A percentile compares a stretch with the other conserved stretches of the same genome.
Conservation (phyloP, 1,139 yeast species). For the Candida dubliniensis region DNA sequence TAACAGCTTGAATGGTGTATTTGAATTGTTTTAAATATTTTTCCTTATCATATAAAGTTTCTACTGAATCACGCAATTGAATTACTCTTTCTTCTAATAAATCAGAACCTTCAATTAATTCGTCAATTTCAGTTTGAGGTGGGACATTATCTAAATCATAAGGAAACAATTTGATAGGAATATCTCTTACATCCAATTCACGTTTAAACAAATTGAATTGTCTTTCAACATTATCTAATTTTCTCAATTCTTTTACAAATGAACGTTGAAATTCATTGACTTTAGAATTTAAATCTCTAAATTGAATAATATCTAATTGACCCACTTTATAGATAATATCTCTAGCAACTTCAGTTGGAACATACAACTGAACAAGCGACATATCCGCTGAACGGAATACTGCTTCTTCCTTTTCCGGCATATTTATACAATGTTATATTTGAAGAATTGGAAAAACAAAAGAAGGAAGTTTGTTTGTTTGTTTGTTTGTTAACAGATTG, state of each 20-base stretch:
- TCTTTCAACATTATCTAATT: conserved; percentile 67
- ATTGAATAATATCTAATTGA: conserved; percentile 61
- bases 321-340: conserved; percentile 68
- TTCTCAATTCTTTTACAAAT: conserved; percentile 67
- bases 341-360: conserved; percentile 69
- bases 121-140: conserved; percentile 73
- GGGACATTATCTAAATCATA: conserved; percentile 39
- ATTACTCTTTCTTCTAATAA: conserved; percentile 45
- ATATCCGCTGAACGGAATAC: conserved; percentile 82
- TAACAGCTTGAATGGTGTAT: conserved; percentile 58
- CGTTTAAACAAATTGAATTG: conserved; percentile 54
- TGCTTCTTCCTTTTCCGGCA: conserved; percentile 55
- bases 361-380: conserved; percentile 72
- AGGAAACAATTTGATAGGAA: conserved; percentile 45
- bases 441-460: too few species aligned
- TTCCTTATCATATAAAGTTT: conserved; percentile 34
- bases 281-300: conserved; percentile 66
- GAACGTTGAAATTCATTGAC: conserved; percentile 72
- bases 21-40: conserved; percentile 39
- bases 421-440: too few species aligned
- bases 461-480: neutral
- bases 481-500: neutral
- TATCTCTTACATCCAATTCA: conserved; percentile 49
- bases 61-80: conserved; percentile 41
- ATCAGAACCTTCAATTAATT: conserved; percentile 64